Conservation (phyloP, 2,329 filamentous ascomycete genomes). For the Tolypocladium paradoxum region DNA sequence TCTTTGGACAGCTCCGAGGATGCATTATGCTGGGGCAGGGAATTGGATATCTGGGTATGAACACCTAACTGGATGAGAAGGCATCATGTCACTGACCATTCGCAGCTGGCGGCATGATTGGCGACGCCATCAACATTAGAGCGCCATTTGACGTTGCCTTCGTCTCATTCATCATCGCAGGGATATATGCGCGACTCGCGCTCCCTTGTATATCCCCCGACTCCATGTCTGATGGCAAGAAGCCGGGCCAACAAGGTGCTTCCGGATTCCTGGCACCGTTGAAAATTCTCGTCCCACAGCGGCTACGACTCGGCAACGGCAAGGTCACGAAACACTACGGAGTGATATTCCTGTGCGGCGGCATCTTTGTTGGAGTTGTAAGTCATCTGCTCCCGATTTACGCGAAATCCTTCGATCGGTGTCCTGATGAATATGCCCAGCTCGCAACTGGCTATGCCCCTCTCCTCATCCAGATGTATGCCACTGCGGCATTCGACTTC, state of each 20-base stretch:
- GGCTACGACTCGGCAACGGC: slow-evolving; percentile 39
- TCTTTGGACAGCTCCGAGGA: slow-evolving; percentile 56
- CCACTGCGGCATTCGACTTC: slow-evolving; percentile 43
- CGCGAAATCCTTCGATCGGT: too few relatives aligned
- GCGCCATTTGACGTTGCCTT: slow-evolving; percentile 56
- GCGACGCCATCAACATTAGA: slow-evolving; percentile 50
- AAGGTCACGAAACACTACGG: slow-evolving; percentile 45
- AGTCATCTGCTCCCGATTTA: slow-evolving; percentile 10
- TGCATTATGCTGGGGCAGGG: slow-evolving; percentile 57
- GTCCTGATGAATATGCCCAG: slow-evolving; percentile 9
- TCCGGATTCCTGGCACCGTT: slow-evolving; percentile 52
- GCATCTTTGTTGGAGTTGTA: slow-evolving; percentile 56
- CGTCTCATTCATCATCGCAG: slow-evolving; percentile 38
- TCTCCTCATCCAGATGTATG: slow-evolving; percentile 48
- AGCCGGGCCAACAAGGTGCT: slow-evolving; percentile 21
- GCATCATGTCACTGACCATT: not conserved
- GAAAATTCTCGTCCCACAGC: slow-evolving; percentile 48
- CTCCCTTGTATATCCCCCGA: slow-evolving; percentile 41
- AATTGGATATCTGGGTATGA: slow-evolving; percentile 46
- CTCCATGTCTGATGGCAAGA: slow-evolving; percentile 21
- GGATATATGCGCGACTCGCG: slow-evolving; percentile 28
- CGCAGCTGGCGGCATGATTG: slow-evolving; percentile 50
- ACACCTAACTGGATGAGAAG: not conserved
- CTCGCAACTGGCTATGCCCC: slow-evolving; percentile 60
- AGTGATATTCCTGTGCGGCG: slow-evolving; percentile 50